These are phyloP conservation scores for Schoenoplectus tabernaemontani DNA, from an alignment of 202 grass and related monocot species.

Conservation along the genomic window DNA sequence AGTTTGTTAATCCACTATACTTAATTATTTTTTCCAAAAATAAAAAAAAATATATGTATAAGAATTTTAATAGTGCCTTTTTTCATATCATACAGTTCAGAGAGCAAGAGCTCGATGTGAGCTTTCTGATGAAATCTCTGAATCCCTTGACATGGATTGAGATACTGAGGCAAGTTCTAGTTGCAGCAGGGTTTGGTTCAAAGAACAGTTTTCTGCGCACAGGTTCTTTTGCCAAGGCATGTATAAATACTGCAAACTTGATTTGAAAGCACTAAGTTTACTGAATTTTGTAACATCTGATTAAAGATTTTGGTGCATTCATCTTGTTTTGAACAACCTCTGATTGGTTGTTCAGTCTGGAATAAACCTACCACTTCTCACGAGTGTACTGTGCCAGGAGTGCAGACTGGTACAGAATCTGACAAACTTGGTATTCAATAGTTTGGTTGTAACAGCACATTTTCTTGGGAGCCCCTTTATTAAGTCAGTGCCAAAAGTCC, in stretches of 20 bases:
- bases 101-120: conserved; percentile 85
- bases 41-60: neutral
- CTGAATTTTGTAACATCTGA: neutral
- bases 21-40: neutral
- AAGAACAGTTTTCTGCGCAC: conserved; percentile 50
- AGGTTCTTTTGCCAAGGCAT: conserved; percentile 78
- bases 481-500: neutral
- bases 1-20: neutral
- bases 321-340: conserved; percentile 4
- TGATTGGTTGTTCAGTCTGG: neutral
- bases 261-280: neutral
- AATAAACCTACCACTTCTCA: neutral
- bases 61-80: neutral
- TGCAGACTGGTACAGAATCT: neutral
- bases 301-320: neutral
- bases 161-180: conserved; percentile 87
- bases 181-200: conserved; percentile 85
- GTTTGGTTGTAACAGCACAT: neutral
- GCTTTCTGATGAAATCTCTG: conserved; percentile 57
- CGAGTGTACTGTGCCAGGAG: neutral
- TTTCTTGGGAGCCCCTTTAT: neutral
- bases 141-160: conserved; percentile 98
- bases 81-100: conserved; percentile 54
- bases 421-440: neutral
- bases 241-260: neutral